Evolutionary conservation across 768 basidiomycete species (phyloP).

Genomic region (Hydnum rufescens): DNA sequence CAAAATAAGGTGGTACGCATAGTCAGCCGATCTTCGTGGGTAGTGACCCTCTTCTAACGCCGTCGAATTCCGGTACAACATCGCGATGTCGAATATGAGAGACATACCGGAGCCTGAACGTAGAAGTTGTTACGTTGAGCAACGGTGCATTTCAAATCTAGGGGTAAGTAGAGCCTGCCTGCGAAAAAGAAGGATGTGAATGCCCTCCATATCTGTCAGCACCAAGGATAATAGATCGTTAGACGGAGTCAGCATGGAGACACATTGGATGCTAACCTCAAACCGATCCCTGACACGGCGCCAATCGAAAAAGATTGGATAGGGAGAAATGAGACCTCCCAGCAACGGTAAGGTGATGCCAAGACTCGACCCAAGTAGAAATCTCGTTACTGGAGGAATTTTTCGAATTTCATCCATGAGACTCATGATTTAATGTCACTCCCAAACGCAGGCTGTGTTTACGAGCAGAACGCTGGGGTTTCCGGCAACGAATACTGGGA

Average conservation of each 20-base stretch:
- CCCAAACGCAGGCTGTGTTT: background rate
- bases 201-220: slow-evolving; percentile 46
- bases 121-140: background rate
- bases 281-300: slow-evolving; percentile 26
- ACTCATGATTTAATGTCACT: slow-evolving; percentile 1
- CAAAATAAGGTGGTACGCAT: slow-evolving; percentile 52
- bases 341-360: slow-evolving; percentile 39
- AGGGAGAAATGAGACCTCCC: slow-evolving; percentile 31
- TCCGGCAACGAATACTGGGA: too few relatives aligned
- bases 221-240: background rate
- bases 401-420: slow-evolving; percentile 43
- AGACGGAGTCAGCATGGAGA: slow-evolving; percentile 2
- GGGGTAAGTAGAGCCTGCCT: slow-evolving; percentile 20
- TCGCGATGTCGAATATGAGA: slow-evolving; percentile 45
- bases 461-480: too few relatives aligned
- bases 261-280: slow-evolving; percentile 26
- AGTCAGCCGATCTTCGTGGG: slow-evolving; percentile 41
- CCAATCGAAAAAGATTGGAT: slow-evolving; percentile 35
- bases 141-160: background rate
- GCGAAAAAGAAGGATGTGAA: slow-evolving; percentile 60
- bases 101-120: slow-evolving; percentile 28
- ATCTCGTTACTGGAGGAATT: slow-evolving; percentile 69
- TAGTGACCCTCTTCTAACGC: slow-evolving; percentile 46
- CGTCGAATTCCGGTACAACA: slow-evolving; percentile 51
- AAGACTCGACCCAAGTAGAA: slow-evolving; percentile 39